These are phyloP conservation scores for Neoboletus magnificus DNA, from an alignment of 768 basidiomycete species.

Conservation along the genomic window DNA sequence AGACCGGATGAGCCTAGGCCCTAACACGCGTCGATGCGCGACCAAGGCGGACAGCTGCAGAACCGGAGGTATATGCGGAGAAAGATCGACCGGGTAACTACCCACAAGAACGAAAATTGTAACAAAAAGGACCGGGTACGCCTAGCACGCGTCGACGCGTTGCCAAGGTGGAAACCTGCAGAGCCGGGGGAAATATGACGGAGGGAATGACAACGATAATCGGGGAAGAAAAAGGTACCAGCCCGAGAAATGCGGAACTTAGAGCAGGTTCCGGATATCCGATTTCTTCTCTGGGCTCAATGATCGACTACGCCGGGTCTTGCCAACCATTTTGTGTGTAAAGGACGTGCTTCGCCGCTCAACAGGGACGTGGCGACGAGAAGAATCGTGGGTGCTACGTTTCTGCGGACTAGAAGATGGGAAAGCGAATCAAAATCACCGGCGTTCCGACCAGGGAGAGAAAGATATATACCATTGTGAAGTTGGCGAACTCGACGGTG, in stretches of 20 bases:
- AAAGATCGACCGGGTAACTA: background rate
- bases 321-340: background rate
- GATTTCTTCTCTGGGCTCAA: background rate
- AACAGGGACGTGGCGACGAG: conserved; percentile 6
- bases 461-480: conserved; percentile 15
- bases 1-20: background rate
- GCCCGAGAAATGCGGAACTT: background rate
- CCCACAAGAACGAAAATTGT: conserved; percentile 10
- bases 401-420: background rate
- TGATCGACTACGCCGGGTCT: conserved; percentile 13
- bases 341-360: conserved; percentile 5
- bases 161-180: background rate
- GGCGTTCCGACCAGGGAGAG: background rate
- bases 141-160: conserved; percentile 9
- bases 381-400: background rate
- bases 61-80: background rate
- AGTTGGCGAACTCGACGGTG: background rate
- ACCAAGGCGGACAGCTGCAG: background rate
- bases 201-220: background rate
- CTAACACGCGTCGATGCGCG: conserved; percentile 1
- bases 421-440: background rate
- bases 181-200: background rate
- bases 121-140: conserved; percentile 5
- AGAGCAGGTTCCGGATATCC: conserved; percentile 16
- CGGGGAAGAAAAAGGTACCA: background rate